Base-by-base conservation (phyloP, 2,329 filamentous ascomycete genomes). In the Aspergillus sp. region DNA sequence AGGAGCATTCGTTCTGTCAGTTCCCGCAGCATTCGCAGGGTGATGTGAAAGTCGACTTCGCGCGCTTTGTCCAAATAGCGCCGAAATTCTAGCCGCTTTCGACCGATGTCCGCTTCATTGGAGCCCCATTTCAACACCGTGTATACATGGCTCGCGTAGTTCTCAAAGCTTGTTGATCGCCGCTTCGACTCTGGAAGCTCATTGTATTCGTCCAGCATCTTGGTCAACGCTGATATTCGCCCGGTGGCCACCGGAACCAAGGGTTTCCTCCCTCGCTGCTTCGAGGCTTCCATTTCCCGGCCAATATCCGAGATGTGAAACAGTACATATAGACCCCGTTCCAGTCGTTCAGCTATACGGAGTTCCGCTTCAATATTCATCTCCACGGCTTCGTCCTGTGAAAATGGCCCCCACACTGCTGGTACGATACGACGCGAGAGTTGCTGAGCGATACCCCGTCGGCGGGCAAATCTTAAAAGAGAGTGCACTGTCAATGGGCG, bases 291-390 rank as follows among this genome's bases (percentile, higher is more conserved):
- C 4, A 47, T 48, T 3, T 53, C 52, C 6, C 49, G 49, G 7
- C 52, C 53, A n/a, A 59, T 58, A 33, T 62, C 59, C 9, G 58
- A 49, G 55, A 62, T 60, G 41, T 62, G 59, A 43, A 62, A 61
- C 30, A 61, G 55, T 27, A 61, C 59, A 35, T 57, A 56, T 4
- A 62, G 36, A 4, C 59, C 59, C n/a, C 56, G 51, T 44, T 61
- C 57, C 29, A 62, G 44, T 10, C 56, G 55, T 41, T 54, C 50
- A 28, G 55, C 51, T 28, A 62, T 56, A 34, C 46, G 48, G 12
- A 58, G 35, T 33, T 62, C 58, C n/a, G 58, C 58, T 4, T 58
- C 53, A 32, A 57, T 52, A 29, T 61, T 50, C 58, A 61, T 57
- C 40, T 60, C 55, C 4, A 44, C 40, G 29, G 44, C 48, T 7